A percentile compares a stretch with the other conserved stretches of the same genome.
Evolutionary conservation across 2,329 filamentous ascomycete genomes (phyloP).

Genomic region (Albifimbria verrucaria): DNA sequence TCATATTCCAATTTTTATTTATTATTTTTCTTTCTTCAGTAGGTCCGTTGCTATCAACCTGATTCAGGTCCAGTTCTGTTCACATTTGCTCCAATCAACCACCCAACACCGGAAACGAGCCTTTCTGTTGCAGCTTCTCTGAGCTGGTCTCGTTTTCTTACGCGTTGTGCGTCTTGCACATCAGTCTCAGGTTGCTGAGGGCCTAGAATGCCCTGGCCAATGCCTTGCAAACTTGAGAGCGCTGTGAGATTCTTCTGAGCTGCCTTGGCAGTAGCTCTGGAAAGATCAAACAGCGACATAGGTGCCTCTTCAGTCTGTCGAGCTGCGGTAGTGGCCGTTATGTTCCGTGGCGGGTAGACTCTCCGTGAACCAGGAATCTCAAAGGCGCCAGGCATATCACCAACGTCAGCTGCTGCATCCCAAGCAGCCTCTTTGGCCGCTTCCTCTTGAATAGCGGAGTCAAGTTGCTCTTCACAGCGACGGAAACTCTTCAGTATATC

Average conservation of each 20-base stretch:
- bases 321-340: slow-evolving; percentile 29
- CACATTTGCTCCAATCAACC: slow-evolving; percentile 59
- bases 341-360: slow-evolving; percentile 26
- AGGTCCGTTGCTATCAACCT: background rate
- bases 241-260: slow-evolving; percentile 57
- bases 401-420: slow-evolving; percentile 61
- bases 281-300: slow-evolving; percentile 64
- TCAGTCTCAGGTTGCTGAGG: slow-evolving; percentile 20
- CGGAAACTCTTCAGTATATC: slow-evolving; percentile 74
- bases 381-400: slow-evolving; percentile 56
- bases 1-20: no score
- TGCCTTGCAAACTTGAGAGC: slow-evolving; percentile 46
- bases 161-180: slow-evolving; percentile 32
- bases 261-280: slow-evolving; percentile 55
- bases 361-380: slow-evolving; percentile 24
- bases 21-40: no score
- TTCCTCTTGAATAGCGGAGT: slow-evolving; percentile 62
- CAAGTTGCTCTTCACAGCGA: slow-evolving; percentile 74
- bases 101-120: slow-evolving; percentile 63
- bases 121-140: slow-evolving; percentile 65
- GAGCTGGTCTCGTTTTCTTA: slow-evolving; percentile 70
- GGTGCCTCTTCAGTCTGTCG: slow-evolving; percentile 52
- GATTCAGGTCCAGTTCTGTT: slow-evolving; percentile 14
- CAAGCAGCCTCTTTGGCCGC: slow-evolving; percentile 66
- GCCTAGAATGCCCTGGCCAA: slow-evolving; percentile 15